These are phyloP conservation scores for Lomentospora prolificans DNA, from an alignment of 2,329 filamentous ascomycete genomes.

Conservation along the genomic window DNA sequence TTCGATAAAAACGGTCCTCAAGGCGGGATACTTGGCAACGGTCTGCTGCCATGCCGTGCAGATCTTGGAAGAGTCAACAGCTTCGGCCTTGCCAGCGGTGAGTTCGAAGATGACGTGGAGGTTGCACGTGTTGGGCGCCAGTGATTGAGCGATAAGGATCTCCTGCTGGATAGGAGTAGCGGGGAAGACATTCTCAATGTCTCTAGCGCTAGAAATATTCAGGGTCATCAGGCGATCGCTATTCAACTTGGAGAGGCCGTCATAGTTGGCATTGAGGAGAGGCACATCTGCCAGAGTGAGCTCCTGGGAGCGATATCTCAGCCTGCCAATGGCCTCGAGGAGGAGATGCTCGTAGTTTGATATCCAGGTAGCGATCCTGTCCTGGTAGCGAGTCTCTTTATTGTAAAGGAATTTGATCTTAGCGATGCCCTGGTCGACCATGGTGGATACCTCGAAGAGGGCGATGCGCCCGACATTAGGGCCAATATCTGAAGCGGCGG, in stretches of 20 bases:
- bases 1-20: slow-evolving; percentile 42
- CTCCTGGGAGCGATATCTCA: slow-evolving; percentile 32
- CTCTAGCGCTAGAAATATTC: slow-evolving; percentile 28
- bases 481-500: slow-evolving; percentile 33
- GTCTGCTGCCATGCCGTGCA: slow-evolving; percentile 41
- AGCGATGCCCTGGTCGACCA: slow-evolving; percentile 32
- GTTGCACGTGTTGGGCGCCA: slow-evolving; percentile 30
- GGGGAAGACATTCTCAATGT: slow-evolving; percentile 40
- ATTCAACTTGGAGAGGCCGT: slow-evolving; percentile 33
- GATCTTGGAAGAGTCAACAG: slow-evolving; percentile 32
- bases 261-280: slow-evolving; percentile 35
- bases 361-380: slow-evolving; percentile 36
- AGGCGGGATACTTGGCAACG: slow-evolving; percentile 31
- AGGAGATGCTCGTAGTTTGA: slow-evolving; percentile 35
- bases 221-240: slow-evolving; percentile 29
- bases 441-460: slow-evolving; percentile 40
- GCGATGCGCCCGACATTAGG: slow-evolving; percentile 36
- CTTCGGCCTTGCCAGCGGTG: slow-evolving; percentile 23
- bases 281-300: slow-evolving; percentile 42
- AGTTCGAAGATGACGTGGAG: slow-evolving; percentile 39
- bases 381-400: slow-evolving; percentile 28
- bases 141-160: slow-evolving; percentile 35
- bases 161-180: slow-evolving; percentile 38
- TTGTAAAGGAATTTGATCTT: slow-evolving; percentile 37
- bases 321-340: slow-evolving; percentile 30